Percentiles rank a stretch among this genome's conserved stretches.
phyloP scores from a whole-genome alignment of 2,329 filamentous ascomycete genomes.

The Stromatinia cepivora region DNA sequence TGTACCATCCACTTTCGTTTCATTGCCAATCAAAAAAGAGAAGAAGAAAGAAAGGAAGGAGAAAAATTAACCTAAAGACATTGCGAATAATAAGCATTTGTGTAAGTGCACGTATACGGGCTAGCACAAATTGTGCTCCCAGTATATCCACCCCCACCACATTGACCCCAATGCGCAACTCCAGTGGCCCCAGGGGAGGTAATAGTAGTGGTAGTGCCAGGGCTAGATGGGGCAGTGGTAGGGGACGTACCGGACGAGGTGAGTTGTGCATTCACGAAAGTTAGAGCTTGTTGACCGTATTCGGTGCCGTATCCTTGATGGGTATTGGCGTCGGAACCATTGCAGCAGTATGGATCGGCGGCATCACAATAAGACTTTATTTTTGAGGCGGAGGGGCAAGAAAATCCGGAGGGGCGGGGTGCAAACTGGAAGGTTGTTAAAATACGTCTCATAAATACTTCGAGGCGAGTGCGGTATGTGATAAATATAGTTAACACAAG shows the following conservation, averaged over 20 bases:
- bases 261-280: slow-evolving; percentile 57
- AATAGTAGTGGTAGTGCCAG: slow-evolving; percentile 9
- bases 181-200: slow-evolving; percentile 9
- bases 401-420: slow-evolving; percentile 54
- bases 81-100: slow-evolving; percentile 30
- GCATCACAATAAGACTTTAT: slow-evolving; percentile 62
- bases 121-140: slow-evolving; percentile 27
- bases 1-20: background rate
- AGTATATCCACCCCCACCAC: slow-evolving; percentile 28
- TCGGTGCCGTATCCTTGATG: slow-evolving; percentile 59
- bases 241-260: slow-evolving; percentile 19
- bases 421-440: slow-evolving; percentile 49
- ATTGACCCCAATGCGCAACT: slow-evolving; percentile 22
- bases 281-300: slow-evolving; percentile 57
- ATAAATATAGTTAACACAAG: background rate
- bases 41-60: background rate
- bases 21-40: background rate
- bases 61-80: slow-evolving; percentile 26
- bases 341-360: slow-evolving; percentile 63
- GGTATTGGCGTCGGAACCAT: slow-evolving; percentile 52
- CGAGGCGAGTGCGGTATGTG: background rate
- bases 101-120: slow-evolving; percentile 25
- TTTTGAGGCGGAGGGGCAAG: slow-evolving; percentile 53
- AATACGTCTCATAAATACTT: slow-evolving; percentile 1
- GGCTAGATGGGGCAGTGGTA: slow-evolving; percentile 16